Conservation (phyloP, 192 early-diverging fungal species). For the Backusella parvicylindrica region DNA sequence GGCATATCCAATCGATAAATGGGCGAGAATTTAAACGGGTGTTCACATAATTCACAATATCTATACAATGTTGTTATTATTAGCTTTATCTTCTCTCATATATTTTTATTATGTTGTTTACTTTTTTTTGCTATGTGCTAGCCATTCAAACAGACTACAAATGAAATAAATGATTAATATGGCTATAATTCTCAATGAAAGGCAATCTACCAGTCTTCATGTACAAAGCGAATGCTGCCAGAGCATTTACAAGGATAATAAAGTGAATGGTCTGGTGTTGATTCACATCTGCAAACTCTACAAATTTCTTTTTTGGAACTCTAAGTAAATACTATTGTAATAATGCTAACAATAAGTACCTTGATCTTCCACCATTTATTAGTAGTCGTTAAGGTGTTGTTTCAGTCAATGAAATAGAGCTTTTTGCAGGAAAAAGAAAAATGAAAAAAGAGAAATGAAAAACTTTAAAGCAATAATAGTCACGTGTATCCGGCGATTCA, state of each 20-base stretch:
- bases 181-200: background rate
- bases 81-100: background rate
- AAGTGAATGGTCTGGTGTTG: conserved; percentile 76
- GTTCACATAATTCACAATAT: conserved; percentile 89
- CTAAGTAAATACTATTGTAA: background rate
- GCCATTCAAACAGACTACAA: conserved; percentile 77
- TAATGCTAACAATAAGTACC: background rate
- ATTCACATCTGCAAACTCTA: conserved; percentile 77
- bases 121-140: conserved; percentile 76
- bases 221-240: conserved; percentile 90
- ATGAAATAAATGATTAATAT: background rate
- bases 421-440: background rate
- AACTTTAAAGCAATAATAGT: background rate
- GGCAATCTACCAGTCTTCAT: conserved; percentile 75
- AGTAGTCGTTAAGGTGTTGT: background rate
- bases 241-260: conserved; percentile 95
- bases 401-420: background rate
- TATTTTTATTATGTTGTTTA: conserved; percentile 16
- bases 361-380: background rate
- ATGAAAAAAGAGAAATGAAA: background rate
- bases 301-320: conserved; percentile 53
- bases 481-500: background rate
- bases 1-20: conserved; percentile 75
- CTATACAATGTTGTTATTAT: conserved; percentile 22
- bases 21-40: conserved; percentile 83